Evolutionary conservation across 441 rosid species (phyloP).

Genomic region (Dalechampia spathulata): DNA sequence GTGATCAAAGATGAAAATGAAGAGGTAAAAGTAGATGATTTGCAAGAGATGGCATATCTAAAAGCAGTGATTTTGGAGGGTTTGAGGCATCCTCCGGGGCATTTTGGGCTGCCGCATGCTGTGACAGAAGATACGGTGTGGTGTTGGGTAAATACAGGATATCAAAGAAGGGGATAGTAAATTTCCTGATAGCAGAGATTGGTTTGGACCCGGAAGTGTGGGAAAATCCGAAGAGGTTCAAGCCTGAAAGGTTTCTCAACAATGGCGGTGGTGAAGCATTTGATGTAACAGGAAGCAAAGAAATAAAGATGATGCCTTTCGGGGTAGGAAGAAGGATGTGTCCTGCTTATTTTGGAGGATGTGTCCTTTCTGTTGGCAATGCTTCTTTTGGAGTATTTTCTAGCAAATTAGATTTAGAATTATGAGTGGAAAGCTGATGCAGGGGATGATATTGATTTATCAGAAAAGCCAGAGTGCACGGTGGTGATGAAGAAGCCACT

Average conservation of each 20-base stretch:
- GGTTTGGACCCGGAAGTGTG: constrained; percentile 33
- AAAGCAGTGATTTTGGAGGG: constrained; percentile 16
- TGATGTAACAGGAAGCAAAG: constrained; percentile 28
- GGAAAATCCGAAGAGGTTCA: constrained; percentile 36
- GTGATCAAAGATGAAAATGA: constrained; percentile 1
- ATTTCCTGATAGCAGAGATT: constrained; percentile 35
- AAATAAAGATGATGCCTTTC: constrained; percentile 24
- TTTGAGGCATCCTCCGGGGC: constrained; percentile 17
- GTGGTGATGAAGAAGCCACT: constrained; percentile 23
- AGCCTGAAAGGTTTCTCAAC: constrained; percentile 26
- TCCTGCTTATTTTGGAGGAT: constrained; percentile 10
- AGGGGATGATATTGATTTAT: constrained; percentile 21
- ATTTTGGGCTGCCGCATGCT: constrained; percentile 25
- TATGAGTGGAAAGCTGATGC: constrained; percentile 23
- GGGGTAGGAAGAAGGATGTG: constrained; percentile 29
- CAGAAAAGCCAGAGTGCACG: constrained; percentile 9
- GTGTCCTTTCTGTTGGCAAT: no score
- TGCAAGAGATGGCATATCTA: constrained; percentile 9
- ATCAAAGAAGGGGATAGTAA: constrained; percentile 24
- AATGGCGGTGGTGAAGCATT: constrained; percentile 9
- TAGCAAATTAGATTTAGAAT: constrained; percentile 18
- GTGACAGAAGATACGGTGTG: constrained; percentile 18
- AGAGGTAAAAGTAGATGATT: background rate
- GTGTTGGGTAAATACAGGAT: constrained; percentile 16
- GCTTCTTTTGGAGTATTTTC: constrained; percentile 24